Conservation (phyloP, 805 yeast species). For the Saccharomycopsis sp. region DNA sequence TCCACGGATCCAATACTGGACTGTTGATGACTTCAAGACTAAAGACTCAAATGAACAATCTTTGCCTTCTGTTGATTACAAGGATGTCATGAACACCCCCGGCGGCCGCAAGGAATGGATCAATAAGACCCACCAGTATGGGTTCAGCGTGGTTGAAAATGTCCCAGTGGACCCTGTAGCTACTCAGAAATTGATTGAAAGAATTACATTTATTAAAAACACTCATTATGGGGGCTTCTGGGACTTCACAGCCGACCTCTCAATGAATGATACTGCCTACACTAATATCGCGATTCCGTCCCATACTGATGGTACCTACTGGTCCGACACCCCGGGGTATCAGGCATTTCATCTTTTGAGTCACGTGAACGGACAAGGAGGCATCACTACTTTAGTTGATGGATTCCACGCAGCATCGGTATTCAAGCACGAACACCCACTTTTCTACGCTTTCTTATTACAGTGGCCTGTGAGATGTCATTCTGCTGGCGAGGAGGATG, state of each 20-base stretch:
- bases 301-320: slow-evolving; percentile 72
- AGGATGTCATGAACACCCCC: slow-evolving; percentile 37
- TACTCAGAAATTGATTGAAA: slow-evolving; percentile 50
- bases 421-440: slow-evolving; percentile 41
- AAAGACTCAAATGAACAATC: slow-evolving; percentile 4
- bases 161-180: slow-evolving; percentile 56
- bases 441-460: slow-evolving; percentile 44
- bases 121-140: slow-evolving; percentile 45
- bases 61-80: slow-evolving; percentile 45
- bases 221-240: slow-evolving; percentile 79
- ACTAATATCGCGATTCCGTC: slow-evolving; percentile 57
- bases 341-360: slow-evolving; percentile 59
- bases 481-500: slow-evolving; percentile 64
- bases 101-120: slow-evolving; percentile 51
- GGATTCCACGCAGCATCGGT: slow-evolving; percentile 54
- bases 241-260: slow-evolving; percentile 67
- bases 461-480: slow-evolving; percentile 56
- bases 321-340: slow-evolving; percentile 67
- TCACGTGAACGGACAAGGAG: slow-evolving; percentile 61
- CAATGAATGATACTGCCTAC: slow-evolving; percentile 66
- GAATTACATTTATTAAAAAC: slow-evolving; percentile 53
- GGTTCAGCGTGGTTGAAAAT: slow-evolving; percentile 54
- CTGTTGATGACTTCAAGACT: slow-evolving; percentile 33
- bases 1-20: slow-evolving; percentile 39
- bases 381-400: slow-evolving; percentile 61